phyloP scores from a whole-genome alignment of 2,329 filamentous ascomycete genomes.

The Aspergillus melleus region DNA sequence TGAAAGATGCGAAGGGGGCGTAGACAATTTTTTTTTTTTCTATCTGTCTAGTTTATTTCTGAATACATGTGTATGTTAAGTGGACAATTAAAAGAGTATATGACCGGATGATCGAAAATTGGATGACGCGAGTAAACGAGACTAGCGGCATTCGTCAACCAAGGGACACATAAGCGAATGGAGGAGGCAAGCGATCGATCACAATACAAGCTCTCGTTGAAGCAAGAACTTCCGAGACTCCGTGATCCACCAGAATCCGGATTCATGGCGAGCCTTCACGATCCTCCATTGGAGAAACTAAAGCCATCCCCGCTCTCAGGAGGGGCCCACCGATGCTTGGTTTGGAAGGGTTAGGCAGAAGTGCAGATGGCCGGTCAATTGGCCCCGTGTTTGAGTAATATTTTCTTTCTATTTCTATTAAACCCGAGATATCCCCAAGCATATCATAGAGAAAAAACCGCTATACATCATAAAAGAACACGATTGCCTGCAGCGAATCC shows the following conservation, averaged over 20 bases:
- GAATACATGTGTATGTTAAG: background rate
- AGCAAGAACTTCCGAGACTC: background rate
- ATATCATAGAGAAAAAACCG: no score
- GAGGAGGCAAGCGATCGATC: background rate
- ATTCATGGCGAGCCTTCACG: background rate
- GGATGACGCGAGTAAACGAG: background rate
- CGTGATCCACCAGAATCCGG: background rate
- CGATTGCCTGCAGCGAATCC: background rate
- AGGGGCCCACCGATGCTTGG: background rate
- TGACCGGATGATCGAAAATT: background rate
- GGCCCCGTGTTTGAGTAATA: no score
- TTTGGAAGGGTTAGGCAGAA: background rate
- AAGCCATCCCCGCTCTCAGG: background rate
- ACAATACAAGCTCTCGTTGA: background rate
- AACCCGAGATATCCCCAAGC: background rate
- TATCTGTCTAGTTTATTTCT: background rate
- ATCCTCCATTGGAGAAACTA: background rate
- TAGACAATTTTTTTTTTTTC: conserved; percentile 24
- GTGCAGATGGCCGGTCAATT: background rate
- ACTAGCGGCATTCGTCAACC: background rate
- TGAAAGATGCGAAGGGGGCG: conserved; percentile 29
- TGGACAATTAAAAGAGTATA: background rate
- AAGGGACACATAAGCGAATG: background rate
- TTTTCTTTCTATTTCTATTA: background rate
- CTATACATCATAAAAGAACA: no score